phyloP scores from a whole-genome alignment of 2,329 filamentous ascomycete genomes.

The Diplocarpon rosae region DNA sequence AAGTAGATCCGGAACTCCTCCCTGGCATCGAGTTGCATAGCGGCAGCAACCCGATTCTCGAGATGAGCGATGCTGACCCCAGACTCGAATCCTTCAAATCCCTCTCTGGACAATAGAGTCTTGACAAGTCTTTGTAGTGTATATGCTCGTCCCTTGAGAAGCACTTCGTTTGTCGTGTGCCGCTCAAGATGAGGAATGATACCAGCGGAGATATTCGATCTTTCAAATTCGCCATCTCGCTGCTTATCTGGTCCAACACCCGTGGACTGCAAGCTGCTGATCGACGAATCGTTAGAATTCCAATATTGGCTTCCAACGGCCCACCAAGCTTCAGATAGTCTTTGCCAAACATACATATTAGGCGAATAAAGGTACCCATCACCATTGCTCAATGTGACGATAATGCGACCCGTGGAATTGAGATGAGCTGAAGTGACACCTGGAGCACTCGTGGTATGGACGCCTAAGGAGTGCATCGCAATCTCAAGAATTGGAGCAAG shows the following conservation, averaged over 20 bases:
- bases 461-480: conserved; percentile 66
- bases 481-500: conserved; percentile 82
- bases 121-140: conserved; percentile 89
- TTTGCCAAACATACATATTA: conserved; percentile 82
- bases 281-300: conserved; percentile 91
- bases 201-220: conserved; percentile 66
- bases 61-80: conserved; percentile 87
- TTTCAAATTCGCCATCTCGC: conserved; percentile 36
- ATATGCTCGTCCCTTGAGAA: conserved; percentile 85
- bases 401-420: conserved; percentile 74
- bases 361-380: conserved; percentile 88
- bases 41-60: conserved; percentile 87
- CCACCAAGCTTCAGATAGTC: conserved; percentile 96
- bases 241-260: conserved; percentile 47
- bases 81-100: conserved; percentile 85
- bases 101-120: conserved; percentile 73
- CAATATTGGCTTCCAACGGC: conserved; percentile 96
- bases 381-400: conserved; percentile 88
- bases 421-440: conserved; percentile 84
- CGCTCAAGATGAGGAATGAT: conserved; percentile 89
- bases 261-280: conserved; percentile 67
- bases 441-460: conserved; percentile 65
- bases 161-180: conserved; percentile 85
- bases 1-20: conserved; percentile 92
- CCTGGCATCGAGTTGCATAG: conserved; percentile 69